These are phyloP conservation scores for Clarkia xantiana DNA, from an alignment of 345 rosid species.

Conservation along the genomic window DNA sequence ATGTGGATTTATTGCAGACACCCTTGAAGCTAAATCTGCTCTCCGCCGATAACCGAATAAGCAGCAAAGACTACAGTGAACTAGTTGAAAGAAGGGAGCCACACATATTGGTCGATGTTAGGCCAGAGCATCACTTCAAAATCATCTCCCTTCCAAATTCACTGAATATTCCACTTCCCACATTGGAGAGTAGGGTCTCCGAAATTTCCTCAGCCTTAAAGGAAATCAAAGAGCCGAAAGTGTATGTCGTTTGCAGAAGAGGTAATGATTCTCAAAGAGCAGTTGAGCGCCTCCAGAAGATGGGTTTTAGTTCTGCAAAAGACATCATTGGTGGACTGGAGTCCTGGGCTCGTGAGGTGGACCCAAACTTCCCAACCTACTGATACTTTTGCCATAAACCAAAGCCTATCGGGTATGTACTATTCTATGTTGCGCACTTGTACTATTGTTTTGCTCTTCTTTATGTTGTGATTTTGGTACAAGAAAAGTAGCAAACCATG, in stretches of 20 bases:
- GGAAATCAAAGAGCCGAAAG: constrained; percentile 22
- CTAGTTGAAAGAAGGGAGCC: constrained; percentile 31
- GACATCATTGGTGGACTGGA: constrained; percentile 79
- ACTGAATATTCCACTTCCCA: constrained; percentile 52
- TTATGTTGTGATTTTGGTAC: no score
- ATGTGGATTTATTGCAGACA: constrained; percentile 21
- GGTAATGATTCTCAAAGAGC: constrained; percentile 96
- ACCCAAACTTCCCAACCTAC: constrained; percentile 68
- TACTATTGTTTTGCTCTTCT: no score
- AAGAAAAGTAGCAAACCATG: no score
- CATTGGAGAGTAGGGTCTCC: constrained; percentile 44
- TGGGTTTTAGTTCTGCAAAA: constrained; percentile 49
- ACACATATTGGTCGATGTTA: constrained; percentile 60
- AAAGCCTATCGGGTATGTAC: no score
- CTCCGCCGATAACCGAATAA: constrained; percentile 42
- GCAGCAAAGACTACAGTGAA: constrained; percentile 40
- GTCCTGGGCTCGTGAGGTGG: constrained; percentile 65
- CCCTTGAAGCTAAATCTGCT: constrained; percentile 49
- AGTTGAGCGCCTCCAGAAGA: constrained; percentile 43
- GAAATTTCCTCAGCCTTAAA: constrained; percentile 51
- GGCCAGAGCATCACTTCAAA: constrained; percentile 76
- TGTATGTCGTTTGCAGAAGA: constrained; percentile 70
- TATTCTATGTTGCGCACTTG: no score
- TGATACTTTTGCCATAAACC: constrained; percentile 5
- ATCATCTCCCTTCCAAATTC: constrained; percentile 76